phyloP scores from a whole-genome alignment of 352 stramenopile genomes.

The Pythium oligandrum region DNA sequence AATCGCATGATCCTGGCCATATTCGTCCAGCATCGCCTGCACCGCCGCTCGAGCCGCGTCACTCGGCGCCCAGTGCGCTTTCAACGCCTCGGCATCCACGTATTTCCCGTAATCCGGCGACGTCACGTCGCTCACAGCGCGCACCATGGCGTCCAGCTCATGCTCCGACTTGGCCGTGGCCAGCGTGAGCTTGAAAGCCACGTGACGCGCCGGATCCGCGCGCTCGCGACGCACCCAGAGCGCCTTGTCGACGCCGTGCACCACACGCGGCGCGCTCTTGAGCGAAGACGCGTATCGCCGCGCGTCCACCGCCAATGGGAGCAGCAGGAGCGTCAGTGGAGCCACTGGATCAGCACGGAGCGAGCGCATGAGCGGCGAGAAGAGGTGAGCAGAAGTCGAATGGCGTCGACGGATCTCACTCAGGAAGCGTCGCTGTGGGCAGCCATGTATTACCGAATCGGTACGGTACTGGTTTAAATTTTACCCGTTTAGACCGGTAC shows the following conservation, averaged over 20 bases:
- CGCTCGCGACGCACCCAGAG: slow-evolving; percentile 16
- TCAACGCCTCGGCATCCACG: slow-evolving; percentile 24
- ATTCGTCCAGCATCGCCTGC: slow-evolving; percentile 10
- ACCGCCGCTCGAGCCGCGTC: slow-evolving; percentile 16
- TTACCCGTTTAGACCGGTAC: no score
- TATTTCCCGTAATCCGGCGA: slow-evolving; percentile 52
- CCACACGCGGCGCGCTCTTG: background rate
- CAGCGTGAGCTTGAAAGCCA: slow-evolving; percentile 41
- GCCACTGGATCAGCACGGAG: no score
- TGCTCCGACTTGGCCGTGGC: slow-evolving; percentile 20
- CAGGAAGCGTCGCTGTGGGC: no score
- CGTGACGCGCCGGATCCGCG: slow-evolving; percentile 12
- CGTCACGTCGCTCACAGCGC: slow-evolving; percentile 34
- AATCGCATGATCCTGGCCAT: slow-evolving; percentile 8
- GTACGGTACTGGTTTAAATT: no score
- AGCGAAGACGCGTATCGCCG: no score
- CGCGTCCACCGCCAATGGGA: no score
- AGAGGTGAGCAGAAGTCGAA: no score
- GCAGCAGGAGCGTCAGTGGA: no score
- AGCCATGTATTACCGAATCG: no score
- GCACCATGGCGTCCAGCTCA: slow-evolving; percentile 35
- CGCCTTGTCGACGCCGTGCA: slow-evolving; percentile 9
- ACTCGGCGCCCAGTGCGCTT: slow-evolving; percentile 33
- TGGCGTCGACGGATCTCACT: no score
- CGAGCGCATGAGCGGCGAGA: no score